Percentiles rank a stretch among this genome's conserved stretches.
These are phyloP conservation scores for Eleusine indica DNA, from an alignment of 176 grass and related monocot genomes.

Conservation along the genomic window DNA sequence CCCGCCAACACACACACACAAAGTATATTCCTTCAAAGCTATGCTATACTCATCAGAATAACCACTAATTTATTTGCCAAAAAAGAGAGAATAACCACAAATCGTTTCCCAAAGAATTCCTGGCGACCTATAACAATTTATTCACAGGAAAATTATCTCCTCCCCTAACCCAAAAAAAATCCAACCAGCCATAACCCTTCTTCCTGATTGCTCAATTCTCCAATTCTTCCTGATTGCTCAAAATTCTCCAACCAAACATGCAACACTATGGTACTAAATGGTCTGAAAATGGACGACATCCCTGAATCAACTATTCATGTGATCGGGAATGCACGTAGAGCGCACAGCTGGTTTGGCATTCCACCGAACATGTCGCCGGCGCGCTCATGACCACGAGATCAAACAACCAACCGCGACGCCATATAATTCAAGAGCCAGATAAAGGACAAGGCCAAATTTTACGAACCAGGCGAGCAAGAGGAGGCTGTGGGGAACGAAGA, in stretches of 20 bases:
- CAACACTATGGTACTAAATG: conserved; percentile 1
- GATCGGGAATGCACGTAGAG: neutral
- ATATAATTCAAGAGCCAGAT: neutral
- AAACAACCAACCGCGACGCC: neutral
- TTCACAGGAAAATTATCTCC: neutral
- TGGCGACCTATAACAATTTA: neutral
- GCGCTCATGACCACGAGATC: neutral
- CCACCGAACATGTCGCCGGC: conserved; percentile 18
- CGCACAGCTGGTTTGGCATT: conserved; percentile 28
- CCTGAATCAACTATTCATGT: neutral
- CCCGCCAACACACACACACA: neutral
- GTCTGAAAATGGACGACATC: conserved; percentile 8
- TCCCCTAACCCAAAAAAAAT: neutral
- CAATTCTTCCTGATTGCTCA: neutral
- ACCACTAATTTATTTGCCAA: neutral
- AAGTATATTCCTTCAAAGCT: conserved; percentile 4
- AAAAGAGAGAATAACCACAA: neutral
- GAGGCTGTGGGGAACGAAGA: neutral
- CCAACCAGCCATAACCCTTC: neutral
- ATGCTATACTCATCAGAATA: neutral
- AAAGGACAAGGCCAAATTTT: neutral
- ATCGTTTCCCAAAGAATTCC: neutral
- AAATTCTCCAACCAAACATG: neutral
- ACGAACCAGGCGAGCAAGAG: conserved; percentile 30
- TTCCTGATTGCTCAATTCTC: neutral